Evolutionary conservation across 352 stramenopile species (phyloP).

Genomic region (Halophytophthora batemanensis): DNA sequence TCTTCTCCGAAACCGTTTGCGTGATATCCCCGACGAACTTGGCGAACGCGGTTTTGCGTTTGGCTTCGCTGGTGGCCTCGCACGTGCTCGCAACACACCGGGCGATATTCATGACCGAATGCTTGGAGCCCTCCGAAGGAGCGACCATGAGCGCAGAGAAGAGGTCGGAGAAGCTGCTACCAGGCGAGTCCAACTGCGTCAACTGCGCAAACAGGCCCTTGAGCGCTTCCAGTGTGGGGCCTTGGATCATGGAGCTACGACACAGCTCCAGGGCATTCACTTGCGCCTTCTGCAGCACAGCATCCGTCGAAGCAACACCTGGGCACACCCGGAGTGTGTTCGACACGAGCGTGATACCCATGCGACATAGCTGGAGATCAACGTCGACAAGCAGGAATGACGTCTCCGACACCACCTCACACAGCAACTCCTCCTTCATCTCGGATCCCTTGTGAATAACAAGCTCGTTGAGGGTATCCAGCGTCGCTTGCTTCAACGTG

Average conservation of each 20-base stretch:
- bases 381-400: conserved; percentile 91
- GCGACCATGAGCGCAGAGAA: conserved; percentile 77
- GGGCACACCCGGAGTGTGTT: conserved; percentile 72
- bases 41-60: conserved; percentile 66
- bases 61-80: conserved; percentile 42
- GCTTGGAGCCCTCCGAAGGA: conserved; percentile 71
- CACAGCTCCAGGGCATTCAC: conserved; percentile 85
- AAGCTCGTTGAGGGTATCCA: conserved; percentile 92
- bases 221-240: conserved; percentile 52
- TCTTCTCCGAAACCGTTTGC: conserved; percentile 48
- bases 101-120: conserved; percentile 93
- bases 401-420: conserved; percentile 88
- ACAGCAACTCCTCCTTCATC: conserved; percentile 80
- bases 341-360: conserved; percentile 88
- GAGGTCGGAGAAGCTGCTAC: conserved; percentile 85
- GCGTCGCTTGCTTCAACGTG: conserved; percentile 91
- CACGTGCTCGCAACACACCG: conserved; percentile 90
- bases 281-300: conserved; percentile 66
- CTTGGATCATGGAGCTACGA: conserved; percentile 92
- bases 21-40: conserved; percentile 74
- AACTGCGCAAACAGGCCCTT: conserved; percentile 67
- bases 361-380: conserved; percentile 96
- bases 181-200: conserved; percentile 45
- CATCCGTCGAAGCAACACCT: conserved; percentile 47
- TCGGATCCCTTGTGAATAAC: conserved; percentile 72